Percentiles rank a stretch among this genome's conserved stretches.
Evolutionary conservation across 2,329 filamentous ascomycete species (phyloP).

Genomic region (Ophiostoma piceae): DNA sequence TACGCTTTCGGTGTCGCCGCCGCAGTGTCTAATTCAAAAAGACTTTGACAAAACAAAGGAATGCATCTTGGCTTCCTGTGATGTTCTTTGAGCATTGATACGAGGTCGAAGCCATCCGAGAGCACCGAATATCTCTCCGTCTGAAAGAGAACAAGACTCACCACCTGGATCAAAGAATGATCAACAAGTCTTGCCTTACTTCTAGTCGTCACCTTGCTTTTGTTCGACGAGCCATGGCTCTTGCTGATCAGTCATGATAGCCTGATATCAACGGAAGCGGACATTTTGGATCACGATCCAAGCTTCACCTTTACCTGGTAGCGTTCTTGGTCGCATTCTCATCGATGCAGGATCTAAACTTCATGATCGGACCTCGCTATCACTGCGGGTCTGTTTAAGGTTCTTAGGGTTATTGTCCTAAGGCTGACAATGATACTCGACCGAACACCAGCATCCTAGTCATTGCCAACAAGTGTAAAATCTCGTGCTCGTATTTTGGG

Average conservation of each 20-base stretch:
- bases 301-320: neutral
- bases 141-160: neutral
- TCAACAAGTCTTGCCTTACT: neutral
- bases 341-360: neutral
- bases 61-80: neutral
- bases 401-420: neutral
- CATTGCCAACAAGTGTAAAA: neutral
- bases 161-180: neutral
- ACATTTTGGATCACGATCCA: neutral
- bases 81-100: neutral
- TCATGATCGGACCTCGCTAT: neutral
- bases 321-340: neutral
- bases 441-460: neutral
- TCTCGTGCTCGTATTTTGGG: neutral
- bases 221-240: neutral
- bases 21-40: neutral
- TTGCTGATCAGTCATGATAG: neutral
- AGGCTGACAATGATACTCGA: neutral
- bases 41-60: neutral
- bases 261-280: neutral
- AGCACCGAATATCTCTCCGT: neutral
- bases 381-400: neutral
- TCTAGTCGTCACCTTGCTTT: neutral
- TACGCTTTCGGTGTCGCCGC: neutral
- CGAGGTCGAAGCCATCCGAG: neutral